Evolutionary conservation across 164 flowering plant species (phyloP).

Genomic region (Buxus sempervirens): DNA sequence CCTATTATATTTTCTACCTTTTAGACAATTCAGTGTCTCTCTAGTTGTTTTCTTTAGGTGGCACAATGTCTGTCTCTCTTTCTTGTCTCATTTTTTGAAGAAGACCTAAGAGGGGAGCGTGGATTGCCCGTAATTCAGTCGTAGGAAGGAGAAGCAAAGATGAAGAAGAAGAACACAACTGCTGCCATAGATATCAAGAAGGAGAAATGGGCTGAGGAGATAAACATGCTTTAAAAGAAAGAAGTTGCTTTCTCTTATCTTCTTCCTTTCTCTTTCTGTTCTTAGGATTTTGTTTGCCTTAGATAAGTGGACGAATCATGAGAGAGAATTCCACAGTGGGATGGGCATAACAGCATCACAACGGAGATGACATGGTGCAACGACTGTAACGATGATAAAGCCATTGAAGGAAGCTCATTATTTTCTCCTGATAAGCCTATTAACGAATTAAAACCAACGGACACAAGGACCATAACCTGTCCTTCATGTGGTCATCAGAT

Average conservation of each 20-base stretch:
- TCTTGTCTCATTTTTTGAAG: too few species aligned
- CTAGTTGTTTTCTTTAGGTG: too few species aligned
- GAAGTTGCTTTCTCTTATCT: background rate
- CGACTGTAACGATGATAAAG: background rate
- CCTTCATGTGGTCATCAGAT: conserved; percentile 61
- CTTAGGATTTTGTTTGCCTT: background rate
- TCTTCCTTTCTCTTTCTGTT: background rate
- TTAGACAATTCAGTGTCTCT: background rate
- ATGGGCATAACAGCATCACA: background rate
- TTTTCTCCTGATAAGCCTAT: too few species aligned
- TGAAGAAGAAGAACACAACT: too few species aligned
- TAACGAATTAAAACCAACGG: background rate
- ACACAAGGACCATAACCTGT: background rate
- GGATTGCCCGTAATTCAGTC: too few species aligned
- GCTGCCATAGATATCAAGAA: too few species aligned
- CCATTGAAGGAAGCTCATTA: background rate
- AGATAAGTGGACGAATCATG: background rate
- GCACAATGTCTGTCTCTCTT: too few species aligned
- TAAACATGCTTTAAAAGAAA: too few species aligned
- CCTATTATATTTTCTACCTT: background rate
- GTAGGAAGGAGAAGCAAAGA: too few species aligned
- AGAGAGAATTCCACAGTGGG: background rate
- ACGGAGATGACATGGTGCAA: background rate
- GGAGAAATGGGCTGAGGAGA: too few species aligned
- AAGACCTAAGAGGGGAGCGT: too few species aligned